phyloP scores from a whole-genome alignment of 495 filamentous ascomycete species.

The Trichocladium uniseriatum region DNA sequence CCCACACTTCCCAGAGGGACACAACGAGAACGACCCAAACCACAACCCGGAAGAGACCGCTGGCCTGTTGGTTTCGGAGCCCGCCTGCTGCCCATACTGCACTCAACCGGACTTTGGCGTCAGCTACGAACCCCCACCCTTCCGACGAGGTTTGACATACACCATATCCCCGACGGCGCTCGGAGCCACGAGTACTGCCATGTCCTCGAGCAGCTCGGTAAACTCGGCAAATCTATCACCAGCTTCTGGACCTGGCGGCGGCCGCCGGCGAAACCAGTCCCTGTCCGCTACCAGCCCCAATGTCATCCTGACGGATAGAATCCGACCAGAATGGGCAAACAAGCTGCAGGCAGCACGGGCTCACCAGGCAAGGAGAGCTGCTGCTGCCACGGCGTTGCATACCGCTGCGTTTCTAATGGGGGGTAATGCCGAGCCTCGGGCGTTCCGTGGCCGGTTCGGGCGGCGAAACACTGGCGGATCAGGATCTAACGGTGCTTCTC shows the following conservation, averaged over 20 bases:
- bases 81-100: conserved; percentile 92
- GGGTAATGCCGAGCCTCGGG: conserved; percentile 43
- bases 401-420: conserved; percentile 92
- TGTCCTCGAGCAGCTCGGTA: conserved; percentile 50
- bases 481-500: conserved; percentile 22
- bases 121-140: conserved; percentile 80
- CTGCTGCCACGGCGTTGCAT: conserved; percentile 88
- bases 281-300: conserved; percentile 68
- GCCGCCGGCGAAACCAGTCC: conserved; percentile 62
- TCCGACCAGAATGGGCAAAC: conserved; percentile 89
- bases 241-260: conserved; percentile 19
- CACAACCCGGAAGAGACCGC: conserved; percentile 44
- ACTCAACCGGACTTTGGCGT: conserved; percentile 91
- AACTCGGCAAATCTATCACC: conserved; percentile 38
- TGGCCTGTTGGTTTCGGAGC: conserved; percentile 72
- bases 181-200: conserved; percentile 52
- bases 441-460: conserved; percentile 39
- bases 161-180: conserved; percentile 34
- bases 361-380: conserved; percentile 76
- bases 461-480: conserved; percentile 38
- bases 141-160: conserved; percentile 75
- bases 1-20: conserved; percentile 88
- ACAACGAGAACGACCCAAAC: conserved; percentile 41
- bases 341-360: conserved; percentile 79
- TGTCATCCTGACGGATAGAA: conserved; percentile 83